These are phyloP conservation scores for Ogataea thermomethanolica DNA, from an alignment of 805 yeast genomes.

Conservation along the genomic window DNA sequence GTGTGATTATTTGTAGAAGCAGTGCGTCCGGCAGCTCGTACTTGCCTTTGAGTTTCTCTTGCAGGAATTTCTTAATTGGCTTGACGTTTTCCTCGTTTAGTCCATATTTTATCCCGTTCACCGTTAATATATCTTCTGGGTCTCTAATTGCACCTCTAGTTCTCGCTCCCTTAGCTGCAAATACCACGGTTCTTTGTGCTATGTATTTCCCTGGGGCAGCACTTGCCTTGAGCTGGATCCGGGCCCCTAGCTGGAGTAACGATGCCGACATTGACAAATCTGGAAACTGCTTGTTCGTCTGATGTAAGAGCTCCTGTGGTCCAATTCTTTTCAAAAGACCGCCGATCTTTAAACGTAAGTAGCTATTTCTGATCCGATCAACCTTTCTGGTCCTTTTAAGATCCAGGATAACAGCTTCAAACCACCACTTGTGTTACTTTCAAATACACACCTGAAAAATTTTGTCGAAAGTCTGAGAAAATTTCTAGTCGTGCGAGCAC, in stretches of 20 bases:
- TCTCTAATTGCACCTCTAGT: slow-evolving; percentile 71
- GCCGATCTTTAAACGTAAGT: too few relatives aligned
- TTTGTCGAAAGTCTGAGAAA: slow-evolving; percentile 18
- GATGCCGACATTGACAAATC: slow-evolving; percentile 1
- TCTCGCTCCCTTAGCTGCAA: slow-evolving; percentile 48
- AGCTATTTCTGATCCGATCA: background rate
- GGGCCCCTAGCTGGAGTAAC: background rate
- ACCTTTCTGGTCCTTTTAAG: background rate
- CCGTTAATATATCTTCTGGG: slow-evolving; percentile 55
- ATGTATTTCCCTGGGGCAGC: slow-evolving; percentile 2
- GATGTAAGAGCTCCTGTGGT: too few relatives aligned
- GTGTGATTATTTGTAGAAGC: slow-evolving; percentile 80
- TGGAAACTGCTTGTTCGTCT: too few relatives aligned
- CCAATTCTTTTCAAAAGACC: too few relatives aligned
- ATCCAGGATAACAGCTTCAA: slow-evolving; percentile 3
- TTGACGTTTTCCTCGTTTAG: slow-evolving; percentile 44
- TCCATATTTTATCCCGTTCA: slow-evolving; percentile 55
- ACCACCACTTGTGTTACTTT: slow-evolving; percentile 2
- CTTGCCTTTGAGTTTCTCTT: slow-evolving; percentile 31
- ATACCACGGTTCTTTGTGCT: slow-evolving; percentile 29
- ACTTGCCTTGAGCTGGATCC: background rate
- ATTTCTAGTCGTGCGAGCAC: slow-evolving; percentile 16
- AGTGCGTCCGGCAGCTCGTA: slow-evolving; percentile 57
- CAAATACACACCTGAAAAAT: slow-evolving; percentile 14
- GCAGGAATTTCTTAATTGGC: slow-evolving; percentile 46